Conservation (phyloP, 305 asterid genomes). For the Fraxinus velutina region DNA sequence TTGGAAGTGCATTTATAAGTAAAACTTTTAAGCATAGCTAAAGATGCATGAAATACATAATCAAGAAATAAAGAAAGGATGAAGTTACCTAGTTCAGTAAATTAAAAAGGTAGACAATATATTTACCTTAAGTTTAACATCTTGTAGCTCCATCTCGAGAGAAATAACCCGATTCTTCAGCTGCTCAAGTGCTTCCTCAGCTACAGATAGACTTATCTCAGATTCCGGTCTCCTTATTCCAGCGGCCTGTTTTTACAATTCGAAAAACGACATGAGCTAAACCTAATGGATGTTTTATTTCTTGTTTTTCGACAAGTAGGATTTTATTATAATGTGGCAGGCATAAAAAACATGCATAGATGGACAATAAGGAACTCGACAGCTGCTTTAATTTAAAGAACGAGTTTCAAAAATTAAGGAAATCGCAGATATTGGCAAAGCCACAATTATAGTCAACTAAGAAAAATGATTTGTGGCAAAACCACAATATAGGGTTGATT, state of each 20-base stretch:
- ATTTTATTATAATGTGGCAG: neutral
- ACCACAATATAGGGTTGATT: neutral
- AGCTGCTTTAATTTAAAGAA: neutral
- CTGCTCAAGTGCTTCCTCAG: conserved; percentile 84
- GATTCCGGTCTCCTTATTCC: conserved; percentile 63
- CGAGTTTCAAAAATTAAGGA: neutral
- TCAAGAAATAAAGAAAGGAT: neutral
- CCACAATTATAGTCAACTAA: neutral
- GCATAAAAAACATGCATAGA: neutral
- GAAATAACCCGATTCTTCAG: conserved; percentile 48
- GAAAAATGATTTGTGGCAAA: neutral
- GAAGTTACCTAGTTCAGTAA: neutral
- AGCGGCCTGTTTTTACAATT: conserved; percentile 58
- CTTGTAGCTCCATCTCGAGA: conserved; percentile 74
- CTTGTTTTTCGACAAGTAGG: neutral
- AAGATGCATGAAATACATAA: neutral
- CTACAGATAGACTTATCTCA: conserved; percentile 53
- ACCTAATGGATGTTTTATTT: neutral
- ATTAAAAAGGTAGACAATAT: neutral
- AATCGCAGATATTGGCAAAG: neutral
- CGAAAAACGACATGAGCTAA: neutral
- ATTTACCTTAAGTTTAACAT: conserved; percentile 70
- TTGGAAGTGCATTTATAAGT: neutral
- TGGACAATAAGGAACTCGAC: neutral
- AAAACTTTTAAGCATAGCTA: neutral